Evolutionary conservation across 305 asterid species (phyloP).

Genomic region (Plantago lanceolata): DNA sequence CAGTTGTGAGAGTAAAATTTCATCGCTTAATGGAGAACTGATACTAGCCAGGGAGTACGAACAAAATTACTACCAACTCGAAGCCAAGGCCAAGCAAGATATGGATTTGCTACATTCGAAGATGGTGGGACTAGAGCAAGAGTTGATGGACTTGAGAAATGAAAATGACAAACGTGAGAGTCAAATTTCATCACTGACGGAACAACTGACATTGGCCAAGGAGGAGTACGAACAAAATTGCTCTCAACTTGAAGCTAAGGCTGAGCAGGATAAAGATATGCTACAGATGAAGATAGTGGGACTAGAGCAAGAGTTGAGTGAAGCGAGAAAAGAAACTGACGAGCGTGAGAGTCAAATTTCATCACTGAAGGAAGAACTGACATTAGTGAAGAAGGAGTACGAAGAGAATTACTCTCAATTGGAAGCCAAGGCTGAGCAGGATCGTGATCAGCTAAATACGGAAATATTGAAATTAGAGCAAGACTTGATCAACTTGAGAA

Average conservation of each 20-base stretch:
- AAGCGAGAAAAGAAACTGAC: conserved; percentile 52
- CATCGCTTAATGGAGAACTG: conserved; percentile 51
- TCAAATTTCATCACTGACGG: conserved; percentile 47
- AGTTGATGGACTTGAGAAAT: conserved; percentile 31
- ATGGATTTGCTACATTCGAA: conserved; percentile 51
- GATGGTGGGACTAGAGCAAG: conserved; percentile 49
- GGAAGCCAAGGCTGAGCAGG: conserved; percentile 52
- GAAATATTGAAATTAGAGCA: conserved; percentile 55
- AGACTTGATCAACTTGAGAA: conserved; percentile 28
- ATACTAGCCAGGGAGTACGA: conserved; percentile 47
- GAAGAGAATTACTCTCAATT: conserved; percentile 47
- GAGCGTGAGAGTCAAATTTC: conserved; percentile 51
- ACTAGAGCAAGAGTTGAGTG: conserved; percentile 32
- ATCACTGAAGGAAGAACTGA: conserved; percentile 50
- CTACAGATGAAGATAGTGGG: conserved; percentile 55
- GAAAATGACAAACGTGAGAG: conserved; percentile 57
- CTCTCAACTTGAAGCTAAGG: conserved; percentile 48
- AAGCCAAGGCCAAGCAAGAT: conserved; percentile 50
- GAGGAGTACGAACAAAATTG: conserved; percentile 45
- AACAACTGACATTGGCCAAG: conserved; percentile 50
- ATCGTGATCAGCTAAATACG: conserved; percentile 47
- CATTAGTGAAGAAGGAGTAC: conserved; percentile 40
- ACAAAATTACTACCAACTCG: conserved; percentile 45
- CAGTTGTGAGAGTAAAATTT: conserved; percentile 46
- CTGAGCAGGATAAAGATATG: conserved; percentile 48